Evolutionary conservation across 164 flowering plant species (phyloP).

Genomic region (Paratinospora sagittata): DNA sequence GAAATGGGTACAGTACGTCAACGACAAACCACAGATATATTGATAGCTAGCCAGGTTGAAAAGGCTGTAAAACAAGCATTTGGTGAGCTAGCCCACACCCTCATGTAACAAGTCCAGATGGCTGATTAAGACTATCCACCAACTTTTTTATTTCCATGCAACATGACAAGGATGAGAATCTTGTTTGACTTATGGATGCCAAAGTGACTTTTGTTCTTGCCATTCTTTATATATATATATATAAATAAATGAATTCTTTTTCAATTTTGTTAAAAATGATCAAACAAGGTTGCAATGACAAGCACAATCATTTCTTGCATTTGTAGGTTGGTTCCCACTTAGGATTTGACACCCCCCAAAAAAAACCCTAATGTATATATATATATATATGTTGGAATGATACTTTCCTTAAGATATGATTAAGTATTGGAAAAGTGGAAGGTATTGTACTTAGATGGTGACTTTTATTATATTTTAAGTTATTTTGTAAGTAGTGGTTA

Average conservation of each 20-base stretch:
- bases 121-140: neutral
- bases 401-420: neutral
- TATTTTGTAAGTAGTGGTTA: too few relatives aligned
- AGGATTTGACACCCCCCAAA: neutral
- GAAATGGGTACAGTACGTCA: neutral
- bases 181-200: neutral
- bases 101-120: neutral
- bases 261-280: neutral
- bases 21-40: neutral
- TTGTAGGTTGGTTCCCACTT: conserved; percentile 1
- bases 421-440: neutral
- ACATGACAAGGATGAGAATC: neutral
- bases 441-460: too few relatives aligned
- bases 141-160: neutral
- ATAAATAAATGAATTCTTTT: too few relatives aligned
- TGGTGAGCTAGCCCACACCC: neutral
- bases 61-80: neutral
- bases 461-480: too few relatives aligned
- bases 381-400: neutral
- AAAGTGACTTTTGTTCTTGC: neutral
- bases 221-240: too few relatives aligned
- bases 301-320: neutral
- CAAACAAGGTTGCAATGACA: neutral
- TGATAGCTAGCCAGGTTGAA: neutral
- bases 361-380: neutral